Conservation (phyloP, 1,284 basidiomycete genomes). For the Singerocomus rubriflavus region DNA sequence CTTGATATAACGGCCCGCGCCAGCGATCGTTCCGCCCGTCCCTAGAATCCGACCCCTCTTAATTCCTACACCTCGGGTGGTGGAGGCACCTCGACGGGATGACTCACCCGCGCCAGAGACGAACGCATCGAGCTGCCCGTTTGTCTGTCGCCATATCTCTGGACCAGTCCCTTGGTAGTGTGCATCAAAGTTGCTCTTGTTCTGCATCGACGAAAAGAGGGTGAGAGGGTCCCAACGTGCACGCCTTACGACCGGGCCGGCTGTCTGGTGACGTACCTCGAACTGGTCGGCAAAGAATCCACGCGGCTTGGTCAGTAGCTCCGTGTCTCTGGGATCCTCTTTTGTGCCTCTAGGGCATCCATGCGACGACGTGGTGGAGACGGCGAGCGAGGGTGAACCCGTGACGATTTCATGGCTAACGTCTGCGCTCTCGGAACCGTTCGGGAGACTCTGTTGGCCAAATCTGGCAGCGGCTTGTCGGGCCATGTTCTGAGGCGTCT, state of each 20-base stretch:
- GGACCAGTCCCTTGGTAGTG: slow-evolving; percentile 91
- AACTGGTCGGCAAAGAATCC: slow-evolving; percentile 96
- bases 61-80: not conserved
- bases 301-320: slow-evolving; percentile 49
- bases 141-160: slow-evolving; percentile 94
- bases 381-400: slow-evolving; percentile 49
- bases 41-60: slow-evolving; percentile 41
- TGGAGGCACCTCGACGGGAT: not conserved
- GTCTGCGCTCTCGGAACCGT: slow-evolving; percentile 26
- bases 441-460: slow-evolving; percentile 45
- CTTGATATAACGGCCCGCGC: slow-evolving; percentile 80
- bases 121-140: slow-evolving; percentile 81
- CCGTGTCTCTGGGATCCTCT: slow-evolving; percentile 37
- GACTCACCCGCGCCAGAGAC: slow-evolving; percentile 84
- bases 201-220: slow-evolving; percentile 50
- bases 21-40: slow-evolving; percentile 94
- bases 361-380: slow-evolving; percentile 51
- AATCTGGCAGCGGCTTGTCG: slow-evolving; percentile 73
- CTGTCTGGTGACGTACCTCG: slow-evolving; percentile 50
- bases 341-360: slow-evolving; percentile 38
- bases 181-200: slow-evolving; percentile 85
- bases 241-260: too few species aligned
- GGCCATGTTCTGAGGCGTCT: slow-evolving; percentile 70
- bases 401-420: slow-evolving; percentile 33
- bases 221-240: not conserved